These are phyloP conservation scores for Nicotiana obtusifolia DNA, from an alignment of 257 asterid genomes.

Conservation along the genomic window DNA sequence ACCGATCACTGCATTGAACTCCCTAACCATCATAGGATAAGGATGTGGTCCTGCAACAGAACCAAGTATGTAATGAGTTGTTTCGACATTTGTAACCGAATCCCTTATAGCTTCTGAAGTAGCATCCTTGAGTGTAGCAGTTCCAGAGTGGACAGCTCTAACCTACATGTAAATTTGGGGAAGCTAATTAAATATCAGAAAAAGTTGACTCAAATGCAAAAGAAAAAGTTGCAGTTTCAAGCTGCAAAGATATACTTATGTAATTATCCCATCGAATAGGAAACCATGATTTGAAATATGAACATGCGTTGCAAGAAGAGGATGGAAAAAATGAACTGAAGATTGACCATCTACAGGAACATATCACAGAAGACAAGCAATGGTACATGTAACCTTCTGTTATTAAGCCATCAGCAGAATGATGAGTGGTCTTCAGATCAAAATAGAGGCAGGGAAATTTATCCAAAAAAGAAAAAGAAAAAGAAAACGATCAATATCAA, in stretches of 20 bases:
- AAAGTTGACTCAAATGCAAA: background rate
- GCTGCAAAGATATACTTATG: background rate
- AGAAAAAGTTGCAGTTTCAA: background rate
- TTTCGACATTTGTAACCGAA: slow-evolving; percentile 92
- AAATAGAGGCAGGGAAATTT: background rate
- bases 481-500: background rate
- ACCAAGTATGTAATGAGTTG: slow-evolving; percentile 90
- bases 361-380: background rate
- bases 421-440: background rate
- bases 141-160: slow-evolving; percentile 85
- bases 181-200: background rate
- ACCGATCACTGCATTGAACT: slow-evolving; percentile 88
- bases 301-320: background rate
- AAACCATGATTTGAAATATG: background rate
- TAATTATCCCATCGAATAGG: background rate
- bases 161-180: slow-evolving; percentile 40
- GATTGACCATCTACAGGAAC: background rate
- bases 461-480: background rate
- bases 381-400: background rate
- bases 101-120: slow-evolving; percentile 97
- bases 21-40: slow-evolving; percentile 95
- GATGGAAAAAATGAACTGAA: background rate
- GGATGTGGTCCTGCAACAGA: slow-evolving; percentile 98
- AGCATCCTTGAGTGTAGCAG: slow-evolving; percentile 96
- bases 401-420: background rate